These are phyloP conservation scores for Linaria vulgaris DNA, from an alignment of 257 asterid genomes.

Conservation along the genomic window DNA sequence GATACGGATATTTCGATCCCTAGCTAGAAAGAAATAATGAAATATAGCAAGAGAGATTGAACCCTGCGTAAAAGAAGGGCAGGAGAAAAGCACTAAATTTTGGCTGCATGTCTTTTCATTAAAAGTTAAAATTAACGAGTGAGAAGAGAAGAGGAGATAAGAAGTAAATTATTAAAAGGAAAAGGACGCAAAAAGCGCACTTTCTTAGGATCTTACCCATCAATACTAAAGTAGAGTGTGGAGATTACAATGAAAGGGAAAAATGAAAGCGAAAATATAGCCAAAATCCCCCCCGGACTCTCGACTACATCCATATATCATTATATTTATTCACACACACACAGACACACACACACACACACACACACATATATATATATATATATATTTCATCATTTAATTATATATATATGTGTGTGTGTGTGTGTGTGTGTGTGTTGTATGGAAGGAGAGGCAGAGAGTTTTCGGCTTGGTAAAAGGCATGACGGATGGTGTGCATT, in stretches of 20 bases:
- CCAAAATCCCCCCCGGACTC: slow-evolving; percentile 5
- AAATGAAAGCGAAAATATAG: slow-evolving; percentile 21
- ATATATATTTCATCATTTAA: neutral
- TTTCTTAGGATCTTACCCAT: slow-evolving; percentile 13
- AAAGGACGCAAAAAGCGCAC: slow-evolving; percentile 28
- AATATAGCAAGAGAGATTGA: too few relatives aligned
- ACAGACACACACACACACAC: neutral
- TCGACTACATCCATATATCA: too few relatives aligned
- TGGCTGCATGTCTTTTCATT: too few relatives aligned
- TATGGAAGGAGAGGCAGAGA: slow-evolving; percentile 24
- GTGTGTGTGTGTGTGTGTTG: too few relatives aligned
- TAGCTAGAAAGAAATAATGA: too few relatives aligned
- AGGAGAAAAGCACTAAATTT: too few relatives aligned
- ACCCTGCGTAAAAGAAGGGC: too few relatives aligned
- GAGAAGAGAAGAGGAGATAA: neutral
- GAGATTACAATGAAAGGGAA: slow-evolving; percentile 17
- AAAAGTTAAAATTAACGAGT: too few relatives aligned
- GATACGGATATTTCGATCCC: too few relatives aligned
- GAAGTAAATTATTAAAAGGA: slow-evolving; percentile 1
- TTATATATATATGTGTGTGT: too few relatives aligned
- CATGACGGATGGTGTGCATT: slow-evolving; percentile 30
- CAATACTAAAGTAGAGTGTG: slow-evolving; percentile 3
- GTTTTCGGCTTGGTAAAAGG: slow-evolving; percentile 27
- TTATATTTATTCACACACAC: neutral
- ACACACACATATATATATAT: neutral